Evolutionary conservation across 208 protist species (phyloP).

Genomic region (Leishmania amazonensis): DNA sequence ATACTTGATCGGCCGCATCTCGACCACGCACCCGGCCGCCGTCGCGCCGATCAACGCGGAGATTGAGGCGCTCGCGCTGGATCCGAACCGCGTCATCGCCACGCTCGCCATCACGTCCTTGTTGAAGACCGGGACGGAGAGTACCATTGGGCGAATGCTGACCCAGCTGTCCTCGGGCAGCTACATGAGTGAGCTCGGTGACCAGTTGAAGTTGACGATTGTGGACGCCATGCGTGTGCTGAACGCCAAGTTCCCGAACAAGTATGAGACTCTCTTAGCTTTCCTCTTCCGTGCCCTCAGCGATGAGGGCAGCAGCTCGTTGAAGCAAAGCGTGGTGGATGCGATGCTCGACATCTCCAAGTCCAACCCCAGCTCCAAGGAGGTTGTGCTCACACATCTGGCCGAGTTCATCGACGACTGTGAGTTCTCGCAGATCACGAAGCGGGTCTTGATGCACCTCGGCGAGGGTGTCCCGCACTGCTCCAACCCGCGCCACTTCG

Average conservation of each 20-base stretch:
- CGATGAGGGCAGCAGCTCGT: slow-evolving; percentile 89
- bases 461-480: slow-evolving; percentile 94
- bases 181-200: slow-evolving; percentile 95
- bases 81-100: slow-evolving; percentile 96
- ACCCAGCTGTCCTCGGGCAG: slow-evolving; percentile 93
- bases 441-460: slow-evolving; percentile 96
- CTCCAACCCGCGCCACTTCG: slow-evolving; percentile 87
- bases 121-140: slow-evolving; percentile 97
- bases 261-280: slow-evolving; percentile 88
- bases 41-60: slow-evolving; percentile 95
- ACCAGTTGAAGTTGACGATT: slow-evolving; percentile 98
- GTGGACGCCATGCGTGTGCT: slow-evolving; percentile 96
- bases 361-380: slow-evolving; percentile 89
- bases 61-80: slow-evolving; percentile 95
- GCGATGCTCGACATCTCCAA: slow-evolving; percentile 95
- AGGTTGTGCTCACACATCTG: slow-evolving; percentile 92
- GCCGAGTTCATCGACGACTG: slow-evolving; percentile 99
- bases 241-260: slow-evolving; percentile 95
- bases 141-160: slow-evolving; percentile 96
- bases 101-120: slow-evolving; percentile 98
- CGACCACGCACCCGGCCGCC: slow-evolving; percentile 70
- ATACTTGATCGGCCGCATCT: slow-evolving; percentile 93
- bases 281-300: slow-evolving; percentile 90
- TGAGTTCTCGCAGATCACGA: slow-evolving; percentile 96
- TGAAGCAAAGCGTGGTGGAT: slow-evolving; percentile 97